Base-by-base conservation (phyloP, 2,329 filamentous ascomycete genomes). In the Fusarium miscanthi region DNA sequence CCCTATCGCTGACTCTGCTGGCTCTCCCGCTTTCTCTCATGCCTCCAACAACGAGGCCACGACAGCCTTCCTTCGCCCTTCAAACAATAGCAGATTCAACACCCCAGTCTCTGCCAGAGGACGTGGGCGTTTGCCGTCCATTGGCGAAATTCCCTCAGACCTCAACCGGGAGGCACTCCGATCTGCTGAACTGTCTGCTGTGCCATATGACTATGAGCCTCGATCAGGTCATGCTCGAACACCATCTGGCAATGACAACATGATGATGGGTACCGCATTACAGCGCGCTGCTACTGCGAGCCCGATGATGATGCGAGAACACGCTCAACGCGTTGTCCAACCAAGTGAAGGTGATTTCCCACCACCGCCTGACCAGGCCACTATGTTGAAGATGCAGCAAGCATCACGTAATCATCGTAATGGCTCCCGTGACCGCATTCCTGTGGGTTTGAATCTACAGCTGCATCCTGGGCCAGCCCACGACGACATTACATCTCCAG, bases 1-100 rank as follows among this genome's bases (percentile, higher is more conserved):
- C 0, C 95, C 95, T 0, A 98, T 98, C 76, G 92, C 93, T 3
- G 92, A 94, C 73, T 93, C 92, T 42, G 92, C 92, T 4, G 74
- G 81, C 6, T 82, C 82, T 23, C 94, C 94, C 1, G 88, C 89
- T 43, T 90, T 89, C 75, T 76, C 74, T 75, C 74, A 74, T 16
- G 88, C 88, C 75, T 76, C 74, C 75, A 76, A 74, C 27, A 89
- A 85, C 53, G 90, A 92, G 19, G 88, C 87, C 66, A 87, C 88
- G 8, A 93, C 91, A 11, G 90, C 92, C 5, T 91, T 93, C 76
- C 82, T 92, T 31, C 86, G 89, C n/a, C 90, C 90, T 13, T 88
- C 90, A 27, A 89, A 90, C 77, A 90, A 89, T 42, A 93, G 92
- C 78, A 87, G 87, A 72, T 87, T 93, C 81, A 91, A 91, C 76